Conservation (phyloP, 176 grass and related monocot species). For the Triticum monococcum region DNA sequence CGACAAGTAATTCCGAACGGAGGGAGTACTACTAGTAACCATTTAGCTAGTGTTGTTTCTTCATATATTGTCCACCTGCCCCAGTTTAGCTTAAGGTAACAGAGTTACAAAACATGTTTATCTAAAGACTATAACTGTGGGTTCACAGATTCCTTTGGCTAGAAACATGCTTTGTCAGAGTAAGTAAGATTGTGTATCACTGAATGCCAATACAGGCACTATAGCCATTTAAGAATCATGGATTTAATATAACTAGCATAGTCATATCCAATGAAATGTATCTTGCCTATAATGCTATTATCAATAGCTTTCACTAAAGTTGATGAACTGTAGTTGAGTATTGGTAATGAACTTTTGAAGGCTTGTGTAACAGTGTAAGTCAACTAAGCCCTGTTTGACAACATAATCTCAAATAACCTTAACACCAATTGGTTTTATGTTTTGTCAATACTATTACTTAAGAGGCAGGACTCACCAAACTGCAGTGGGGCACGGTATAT, state of each 20-base stretch:
- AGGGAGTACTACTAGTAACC: not conserved
- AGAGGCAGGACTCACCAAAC: constrained; percentile 61
- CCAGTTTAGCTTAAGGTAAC: constrained; percentile 6
- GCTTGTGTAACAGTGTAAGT: not conserved
- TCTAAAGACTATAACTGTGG: not conserved
- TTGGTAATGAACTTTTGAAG: not conserved
- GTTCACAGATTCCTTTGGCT: not conserved
- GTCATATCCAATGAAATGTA: constrained; percentile 2
- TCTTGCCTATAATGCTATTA: constrained; percentile 2
- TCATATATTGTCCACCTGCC: not conserved
- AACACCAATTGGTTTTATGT: not conserved
- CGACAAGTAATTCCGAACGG: too few relatives aligned
- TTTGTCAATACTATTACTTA: not conserved
- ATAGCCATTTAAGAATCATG: not conserved
- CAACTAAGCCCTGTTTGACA: not conserved
- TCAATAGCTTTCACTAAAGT: not conserved
- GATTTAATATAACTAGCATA: not conserved
- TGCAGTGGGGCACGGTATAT: constrained; percentile 68
- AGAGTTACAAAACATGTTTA: not conserved
- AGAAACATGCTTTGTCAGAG: not conserved
- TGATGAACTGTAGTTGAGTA: not conserved
- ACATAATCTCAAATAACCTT: not conserved
- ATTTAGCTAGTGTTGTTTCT: not conserved
- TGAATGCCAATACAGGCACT: not conserved
- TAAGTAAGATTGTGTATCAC: not conserved